These are phyloP conservation scores for Pilasporangium apinafurcum DNA, from an alignment of 352 stramenopile species.

Conservation along the genomic window DNA sequence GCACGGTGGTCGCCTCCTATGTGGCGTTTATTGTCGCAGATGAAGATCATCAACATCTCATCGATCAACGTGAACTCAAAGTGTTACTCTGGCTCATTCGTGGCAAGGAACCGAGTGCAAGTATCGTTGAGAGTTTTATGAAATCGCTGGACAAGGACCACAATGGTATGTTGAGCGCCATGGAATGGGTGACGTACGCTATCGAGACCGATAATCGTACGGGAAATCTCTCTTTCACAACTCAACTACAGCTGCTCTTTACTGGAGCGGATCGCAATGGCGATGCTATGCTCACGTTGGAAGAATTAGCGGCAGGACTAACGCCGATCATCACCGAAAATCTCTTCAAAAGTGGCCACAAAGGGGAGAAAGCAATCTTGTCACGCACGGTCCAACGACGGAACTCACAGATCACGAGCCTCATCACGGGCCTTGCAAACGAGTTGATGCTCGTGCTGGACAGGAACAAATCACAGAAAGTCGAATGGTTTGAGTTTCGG, in stretches of 20 bases:
- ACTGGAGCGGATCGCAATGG: slow-evolving; percentile 41
- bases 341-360: slow-evolving; percentile 3
- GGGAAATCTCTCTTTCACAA: slow-evolving; percentile 31
- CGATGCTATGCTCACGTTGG: slow-evolving; percentile 42
- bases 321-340: slow-evolving; percentile 28
- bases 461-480: slow-evolving; percentile 42
- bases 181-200: slow-evolving; percentile 68
- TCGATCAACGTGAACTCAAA: slow-evolving; percentile 49
- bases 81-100: slow-evolving; percentile 64
- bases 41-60: slow-evolving; percentile 44
- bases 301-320: slow-evolving; percentile 42
- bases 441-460: slow-evolving; percentile 53
- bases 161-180: slow-evolving; percentile 39
- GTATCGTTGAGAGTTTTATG: slow-evolving; percentile 42
- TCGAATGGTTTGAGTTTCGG: slow-evolving; percentile 77
- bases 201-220: slow-evolving; percentile 40
- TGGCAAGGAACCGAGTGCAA: slow-evolving; percentile 41
- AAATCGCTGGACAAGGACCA: slow-evolving; percentile 49
- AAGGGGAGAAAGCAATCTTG: slow-evolving; percentile 14
- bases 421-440: slow-evolving; percentile 40
- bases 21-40: slow-evolving; percentile 59
- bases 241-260: slow-evolving; percentile 53
- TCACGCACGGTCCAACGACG: slow-evolving; percentile 4
- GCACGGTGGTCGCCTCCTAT: slow-evolving; percentile 50
- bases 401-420: slow-evolving; percentile 26